These are phyloP conservation scores for Colletotrichum liaoningense DNA, from an alignment of 2,329 filamentous ascomycete species.

Conservation along the genomic window DNA sequence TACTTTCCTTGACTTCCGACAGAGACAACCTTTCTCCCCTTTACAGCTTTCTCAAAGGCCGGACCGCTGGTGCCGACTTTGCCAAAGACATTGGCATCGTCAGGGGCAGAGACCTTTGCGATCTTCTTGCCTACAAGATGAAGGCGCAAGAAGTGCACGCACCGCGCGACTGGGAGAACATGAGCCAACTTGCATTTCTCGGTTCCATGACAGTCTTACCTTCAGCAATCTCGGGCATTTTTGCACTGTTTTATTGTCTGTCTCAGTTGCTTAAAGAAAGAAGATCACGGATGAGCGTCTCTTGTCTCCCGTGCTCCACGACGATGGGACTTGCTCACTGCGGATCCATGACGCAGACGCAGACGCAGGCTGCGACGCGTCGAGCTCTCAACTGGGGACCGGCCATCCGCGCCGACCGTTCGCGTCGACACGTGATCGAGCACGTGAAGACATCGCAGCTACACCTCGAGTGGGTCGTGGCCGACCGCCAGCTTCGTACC, in stretches of 20 bases:
- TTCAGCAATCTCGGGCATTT: constrained; percentile 74
- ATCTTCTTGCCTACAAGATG: constrained; percentile 89
- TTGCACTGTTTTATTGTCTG: constrained; percentile 26
- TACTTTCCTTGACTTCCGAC: constrained; percentile 95
- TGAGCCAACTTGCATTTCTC: background rate
- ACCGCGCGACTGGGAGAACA: constrained; percentile 75
- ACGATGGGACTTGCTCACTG: background rate
- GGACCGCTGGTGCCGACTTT: constrained; percentile 86
- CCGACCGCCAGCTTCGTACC: constrained; percentile 34
- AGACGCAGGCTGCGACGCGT: background rate
- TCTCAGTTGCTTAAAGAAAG: background rate
- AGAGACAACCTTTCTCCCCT: constrained; percentile 76
- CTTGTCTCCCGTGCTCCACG: background rate
- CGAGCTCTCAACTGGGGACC: background rate
- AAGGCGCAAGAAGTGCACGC: constrained; percentile 86
- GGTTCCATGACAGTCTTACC: constrained; percentile 47
- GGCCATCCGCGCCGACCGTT: background rate
- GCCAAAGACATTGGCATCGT: constrained; percentile 89
- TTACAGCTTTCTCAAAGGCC: constrained; percentile 79
- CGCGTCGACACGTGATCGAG: constrained; percentile 44
- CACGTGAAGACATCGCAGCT: constrained; percentile 21
- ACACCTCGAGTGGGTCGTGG: constrained; percentile 30
- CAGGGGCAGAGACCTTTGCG: constrained; percentile 73
- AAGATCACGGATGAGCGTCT: too few species aligned
- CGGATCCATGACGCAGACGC: constrained; percentile 17